These are phyloP conservation scores for Citrus australasica DNA, from an alignment of 345 rosid genomes.

Conservation along the genomic window DNA sequence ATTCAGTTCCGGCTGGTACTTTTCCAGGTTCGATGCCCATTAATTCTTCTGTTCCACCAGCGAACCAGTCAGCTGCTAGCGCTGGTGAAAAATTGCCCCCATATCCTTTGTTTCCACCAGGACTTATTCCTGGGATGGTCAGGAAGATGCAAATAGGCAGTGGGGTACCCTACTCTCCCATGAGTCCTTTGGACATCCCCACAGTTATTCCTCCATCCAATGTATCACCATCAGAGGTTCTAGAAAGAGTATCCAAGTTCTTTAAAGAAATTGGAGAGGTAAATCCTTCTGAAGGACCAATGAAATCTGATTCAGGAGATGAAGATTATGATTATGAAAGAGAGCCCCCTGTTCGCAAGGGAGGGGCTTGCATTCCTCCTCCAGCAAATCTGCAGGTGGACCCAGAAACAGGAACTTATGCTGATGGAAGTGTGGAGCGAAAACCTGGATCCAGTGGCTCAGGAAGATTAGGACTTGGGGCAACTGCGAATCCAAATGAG, in stretches of 20 bases:
- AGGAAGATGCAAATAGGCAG: conserved; percentile 98
- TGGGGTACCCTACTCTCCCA: conserved; percentile 94
- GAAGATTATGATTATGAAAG: conserved; percentile 70
- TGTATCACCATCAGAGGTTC: conserved; percentile 68
- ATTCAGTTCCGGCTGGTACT: conserved; percentile 43
- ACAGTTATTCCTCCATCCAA: conserved; percentile 82
- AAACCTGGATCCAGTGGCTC: conserved; percentile 63
- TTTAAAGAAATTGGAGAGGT: conserved; percentile 92
- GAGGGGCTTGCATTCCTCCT: conserved; percentile 94
- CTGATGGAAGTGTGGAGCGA: conserved; percentile 76
- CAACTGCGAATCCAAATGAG: conserved; percentile 84
- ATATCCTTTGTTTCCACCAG: conserved; percentile 96
- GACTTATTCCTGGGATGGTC: conserved; percentile 98
- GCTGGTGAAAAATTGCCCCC: conserved; percentile 74
- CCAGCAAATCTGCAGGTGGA: conserved; percentile 86
- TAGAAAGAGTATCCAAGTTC: conserved; percentile 85
- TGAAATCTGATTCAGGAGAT: conserved; percentile 53
- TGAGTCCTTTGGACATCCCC: conserved; percentile 96
- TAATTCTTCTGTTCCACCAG: conserved; percentile 51
- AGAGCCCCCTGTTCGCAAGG: conserved; percentile 62
- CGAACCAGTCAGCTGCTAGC: conserved; percentile 39
- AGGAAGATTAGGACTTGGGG: conserved; percentile 82
- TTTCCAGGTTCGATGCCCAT: conserved; percentile 69
- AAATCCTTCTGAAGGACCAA: conserved; percentile 78
- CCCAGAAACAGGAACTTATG: conserved; percentile 81